Conservation (phyloP, 2,329 filamentous ascomycete species). For the Cladophialophora chaetospira region DNA sequence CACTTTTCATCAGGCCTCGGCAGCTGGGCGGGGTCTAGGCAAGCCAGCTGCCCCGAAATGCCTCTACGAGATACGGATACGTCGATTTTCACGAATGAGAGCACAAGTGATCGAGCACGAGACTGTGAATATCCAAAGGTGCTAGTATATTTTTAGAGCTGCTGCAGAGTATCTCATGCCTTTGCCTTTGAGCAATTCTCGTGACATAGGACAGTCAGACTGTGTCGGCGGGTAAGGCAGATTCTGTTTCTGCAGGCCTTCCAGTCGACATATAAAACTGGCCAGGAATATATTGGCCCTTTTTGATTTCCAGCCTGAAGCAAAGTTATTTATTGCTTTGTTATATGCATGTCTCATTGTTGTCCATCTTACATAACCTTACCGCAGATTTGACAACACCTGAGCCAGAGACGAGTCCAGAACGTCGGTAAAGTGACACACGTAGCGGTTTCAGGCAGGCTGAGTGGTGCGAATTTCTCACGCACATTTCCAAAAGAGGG, state of each 20-base stretch:
- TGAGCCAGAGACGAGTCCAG: conserved; percentile 6
- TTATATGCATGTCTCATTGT: conserved; percentile 18
- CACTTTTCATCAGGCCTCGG: not conserved
- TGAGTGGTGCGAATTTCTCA: conserved; percentile 11
- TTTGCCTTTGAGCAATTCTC: not conserved
- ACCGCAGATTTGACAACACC: conserved; percentile 6
- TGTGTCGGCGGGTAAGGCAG: conserved; percentile 1
- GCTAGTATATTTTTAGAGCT: not conserved
- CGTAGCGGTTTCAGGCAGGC: conserved; percentile 3
- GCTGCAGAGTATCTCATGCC: not conserved
- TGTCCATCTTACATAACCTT: conserved; percentile 19
- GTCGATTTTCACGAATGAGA: not conserved
- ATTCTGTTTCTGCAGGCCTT: not conserved
- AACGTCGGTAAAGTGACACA: not conserved
- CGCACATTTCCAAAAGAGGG: conserved; percentile 4
- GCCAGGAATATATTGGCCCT: not conserved
- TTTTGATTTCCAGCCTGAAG: conserved; percentile 1
- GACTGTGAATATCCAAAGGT: not conserved
- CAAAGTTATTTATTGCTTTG: conserved; percentile 1
- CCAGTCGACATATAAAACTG: not conserved
- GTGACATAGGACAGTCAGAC: not conserved
- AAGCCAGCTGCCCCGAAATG: not conserved
- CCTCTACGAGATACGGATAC: conserved; percentile 3
- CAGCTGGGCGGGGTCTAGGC: not conserved
- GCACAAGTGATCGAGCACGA: not conserved